A percentile compares a stretch with the other conserved stretches of the same genome.
These are phyloP conservation scores for Ceriops decandra DNA, from an alignment of 345 rosid genomes.

Conservation along the genomic window DNA sequence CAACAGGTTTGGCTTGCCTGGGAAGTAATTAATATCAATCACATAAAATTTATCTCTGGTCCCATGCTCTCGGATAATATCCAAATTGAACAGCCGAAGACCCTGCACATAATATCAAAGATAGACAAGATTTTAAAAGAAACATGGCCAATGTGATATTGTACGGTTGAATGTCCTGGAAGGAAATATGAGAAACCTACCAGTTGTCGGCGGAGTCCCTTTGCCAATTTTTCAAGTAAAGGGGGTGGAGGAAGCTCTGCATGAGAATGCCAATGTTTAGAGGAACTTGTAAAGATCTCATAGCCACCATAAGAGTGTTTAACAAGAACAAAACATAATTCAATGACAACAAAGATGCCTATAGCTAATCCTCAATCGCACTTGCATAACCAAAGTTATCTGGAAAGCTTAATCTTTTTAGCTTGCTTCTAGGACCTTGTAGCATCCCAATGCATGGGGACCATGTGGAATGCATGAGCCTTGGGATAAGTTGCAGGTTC, in stretches of 20 bases:
- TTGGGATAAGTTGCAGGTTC: background rate
- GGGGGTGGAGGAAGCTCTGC: constrained; percentile 82
- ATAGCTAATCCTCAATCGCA: background rate
- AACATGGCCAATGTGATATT: background rate
- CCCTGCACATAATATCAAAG: constrained; percentile 38
- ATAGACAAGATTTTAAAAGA: background rate
- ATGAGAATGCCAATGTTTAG: constrained; percentile 9
- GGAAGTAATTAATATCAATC: constrained; percentile 83
- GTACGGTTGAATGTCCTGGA: background rate
- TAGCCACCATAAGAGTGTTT: background rate
- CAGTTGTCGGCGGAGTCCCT: constrained; percentile 64
- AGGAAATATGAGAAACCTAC: constrained; percentile 23
- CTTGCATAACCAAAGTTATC: background rate
- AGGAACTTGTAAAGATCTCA: background rate
- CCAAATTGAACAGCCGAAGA: constrained; percentile 70
- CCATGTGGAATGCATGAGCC: background rate
- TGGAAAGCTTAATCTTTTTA: background rate
- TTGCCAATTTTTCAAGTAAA: constrained; percentile 71
- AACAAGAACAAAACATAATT: background rate
- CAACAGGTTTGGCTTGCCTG: constrained; percentile 39
- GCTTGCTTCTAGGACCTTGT: background rate
- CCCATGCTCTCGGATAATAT: constrained; percentile 73
- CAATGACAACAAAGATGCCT: background rate
- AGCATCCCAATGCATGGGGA: background rate
- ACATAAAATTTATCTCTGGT: constrained; percentile 63